Conservation (phyloP, 805 yeast species). For the Alloascoidea hylecoeti region DNA sequence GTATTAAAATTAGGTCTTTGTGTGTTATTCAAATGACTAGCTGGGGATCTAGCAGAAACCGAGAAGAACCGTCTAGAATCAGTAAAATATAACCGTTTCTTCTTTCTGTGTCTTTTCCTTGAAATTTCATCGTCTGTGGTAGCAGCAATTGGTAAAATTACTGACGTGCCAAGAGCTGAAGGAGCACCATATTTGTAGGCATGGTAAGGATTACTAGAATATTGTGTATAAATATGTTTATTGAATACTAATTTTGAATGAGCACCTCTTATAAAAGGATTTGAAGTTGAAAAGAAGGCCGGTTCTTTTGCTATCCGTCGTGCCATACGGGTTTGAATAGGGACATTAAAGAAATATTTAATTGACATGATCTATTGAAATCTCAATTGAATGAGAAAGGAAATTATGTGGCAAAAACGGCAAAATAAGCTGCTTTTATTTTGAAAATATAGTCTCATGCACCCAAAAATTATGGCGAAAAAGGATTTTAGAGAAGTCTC, state of each 20-base stretch:
- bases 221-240: neutral
- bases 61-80: conserved; percentile 1
- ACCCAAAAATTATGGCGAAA: no score
- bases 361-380: no score
- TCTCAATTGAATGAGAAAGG: no score
- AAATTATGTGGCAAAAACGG: no score
- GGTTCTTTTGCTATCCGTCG: no score
- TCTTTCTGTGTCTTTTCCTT: neutral
- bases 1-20: neutral
- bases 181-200: neutral
- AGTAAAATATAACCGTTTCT: neutral
- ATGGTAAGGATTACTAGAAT: neutral
- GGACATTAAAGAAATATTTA: no score
- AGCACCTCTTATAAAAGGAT: neutral
- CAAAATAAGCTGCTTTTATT: no score
- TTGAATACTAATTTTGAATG: neutral
- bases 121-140: neutral
- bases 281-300: neutral
- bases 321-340: no score
- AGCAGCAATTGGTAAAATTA: neutral
- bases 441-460: no score
- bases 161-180: neutral
- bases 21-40: neutral
- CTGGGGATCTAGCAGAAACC: neutral
- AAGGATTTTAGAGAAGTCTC: no score